These are phyloP conservation scores for Exophiala oligosperma DNA, from an alignment of 2,329 filamentous ascomycete genomes.

Conservation along the genomic window DNA sequence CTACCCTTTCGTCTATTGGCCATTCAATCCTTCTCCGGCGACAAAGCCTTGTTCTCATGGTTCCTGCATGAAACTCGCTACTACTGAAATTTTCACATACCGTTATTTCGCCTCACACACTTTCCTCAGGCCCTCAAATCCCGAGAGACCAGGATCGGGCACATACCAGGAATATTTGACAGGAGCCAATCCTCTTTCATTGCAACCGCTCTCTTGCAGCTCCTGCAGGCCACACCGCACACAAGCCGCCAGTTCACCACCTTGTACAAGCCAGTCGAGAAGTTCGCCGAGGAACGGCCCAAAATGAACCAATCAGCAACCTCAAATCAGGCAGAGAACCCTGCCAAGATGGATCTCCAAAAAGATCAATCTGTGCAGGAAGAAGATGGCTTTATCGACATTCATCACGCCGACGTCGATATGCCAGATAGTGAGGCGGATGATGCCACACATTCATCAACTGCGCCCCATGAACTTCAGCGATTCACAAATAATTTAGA, in stretches of 20 bases:
- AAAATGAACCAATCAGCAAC: slow-evolving; percentile 15
- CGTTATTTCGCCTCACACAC: too few species aligned
- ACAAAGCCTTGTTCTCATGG: too few species aligned
- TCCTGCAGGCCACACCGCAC: not conserved
- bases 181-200: not conserved
- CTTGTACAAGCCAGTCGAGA: not conserved
- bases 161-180: not conserved
- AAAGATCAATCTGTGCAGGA: slow-evolving; percentile 18
- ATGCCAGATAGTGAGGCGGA: slow-evolving; percentile 21
- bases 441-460: slow-evolving; percentile 10
- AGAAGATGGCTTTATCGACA: slow-evolving; percentile 30
- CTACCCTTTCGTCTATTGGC: too few species aligned
- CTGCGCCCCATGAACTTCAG: slow-evolving; percentile 23
- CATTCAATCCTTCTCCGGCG: too few species aligned
- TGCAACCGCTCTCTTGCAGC: not conserved
- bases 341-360: slow-evolving; percentile 21
- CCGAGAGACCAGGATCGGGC: too few species aligned
- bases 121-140: too few species aligned
- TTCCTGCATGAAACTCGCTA: too few species aligned
- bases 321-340: not conserved
- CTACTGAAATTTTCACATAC: too few species aligned
- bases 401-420: slow-evolving; percentile 28
- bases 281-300: slow-evolving; percentile 7
- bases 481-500: slow-evolving; percentile 22
- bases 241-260: not conserved